These are phyloP conservation scores for Herpetomonas tarakana DNA, from an alignment of 208 protist genomes.

Conservation along the genomic window DNA sequence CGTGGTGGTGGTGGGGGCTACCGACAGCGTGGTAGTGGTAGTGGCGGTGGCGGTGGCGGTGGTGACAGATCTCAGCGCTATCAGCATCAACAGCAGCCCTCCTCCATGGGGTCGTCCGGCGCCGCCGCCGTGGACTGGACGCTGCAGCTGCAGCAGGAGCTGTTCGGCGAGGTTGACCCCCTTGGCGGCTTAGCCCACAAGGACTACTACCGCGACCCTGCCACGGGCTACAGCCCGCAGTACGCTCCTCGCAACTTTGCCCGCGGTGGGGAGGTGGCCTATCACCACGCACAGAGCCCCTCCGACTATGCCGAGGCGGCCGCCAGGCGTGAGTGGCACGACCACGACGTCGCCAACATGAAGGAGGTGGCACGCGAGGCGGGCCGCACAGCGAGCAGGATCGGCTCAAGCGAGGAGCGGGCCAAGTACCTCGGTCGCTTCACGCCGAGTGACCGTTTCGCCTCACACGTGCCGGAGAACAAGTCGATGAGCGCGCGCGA, in stretches of 20 bases:
- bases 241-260: slow-evolving; percentile 88
- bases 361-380: slow-evolving; percentile 18
- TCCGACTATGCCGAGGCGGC: slow-evolving; percentile 39
- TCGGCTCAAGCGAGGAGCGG: slow-evolving; percentile 33
- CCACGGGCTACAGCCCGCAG: slow-evolving; percentile 65
- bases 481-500: slow-evolving; percentile 29
- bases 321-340: slow-evolving; percentile 41
- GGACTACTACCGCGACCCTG: slow-evolving; percentile 86
- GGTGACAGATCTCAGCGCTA: background rate
- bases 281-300: slow-evolving; percentile 43
- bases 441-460: slow-evolving; percentile 30
- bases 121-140: slow-evolving; percentile 44
- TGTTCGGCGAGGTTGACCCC: slow-evolving; percentile 64
- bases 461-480: slow-evolving; percentile 21
- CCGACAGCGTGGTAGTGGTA: background rate
- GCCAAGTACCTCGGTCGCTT: slow-evolving; percentile 23
- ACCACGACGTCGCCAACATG: slow-evolving; percentile 53
- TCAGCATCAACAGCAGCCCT: background rate
- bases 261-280: slow-evolving; percentile 51
- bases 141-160: slow-evolving; percentile 66
- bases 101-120: background rate
- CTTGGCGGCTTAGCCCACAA: slow-evolving; percentile 77
- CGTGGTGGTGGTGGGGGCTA: background rate
- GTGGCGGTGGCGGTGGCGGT: background rate
- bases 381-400: slow-evolving; percentile 28